Conservation (phyloP, 495 filamentous ascomycete genomes). For the Neurospora sp. region DNA sequence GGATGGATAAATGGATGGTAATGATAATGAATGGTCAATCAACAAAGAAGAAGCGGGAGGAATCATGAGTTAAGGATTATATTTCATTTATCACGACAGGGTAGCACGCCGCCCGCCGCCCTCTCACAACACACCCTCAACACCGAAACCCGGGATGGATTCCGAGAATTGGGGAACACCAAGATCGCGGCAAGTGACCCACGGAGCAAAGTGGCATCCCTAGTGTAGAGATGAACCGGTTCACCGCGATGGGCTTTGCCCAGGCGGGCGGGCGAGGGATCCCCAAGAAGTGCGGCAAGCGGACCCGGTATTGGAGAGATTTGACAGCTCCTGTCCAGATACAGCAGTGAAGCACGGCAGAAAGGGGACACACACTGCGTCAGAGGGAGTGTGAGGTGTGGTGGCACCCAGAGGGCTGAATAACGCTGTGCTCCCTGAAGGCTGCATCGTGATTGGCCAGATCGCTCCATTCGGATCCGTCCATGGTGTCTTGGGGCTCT, state of each 20-base stretch:
- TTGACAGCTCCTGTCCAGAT: background rate
- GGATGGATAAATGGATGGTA: background rate
- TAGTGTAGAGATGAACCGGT: background rate
- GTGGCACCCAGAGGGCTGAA: background rate
- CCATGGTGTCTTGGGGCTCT: background rate
- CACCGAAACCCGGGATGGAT: conserved; percentile 13
- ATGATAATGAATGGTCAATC: background rate
- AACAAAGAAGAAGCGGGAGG: background rate
- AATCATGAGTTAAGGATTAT: background rate
- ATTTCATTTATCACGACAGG: background rate
- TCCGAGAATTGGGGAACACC: conserved; percentile 9
- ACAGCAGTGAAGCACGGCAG: background rate
- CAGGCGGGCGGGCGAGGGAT: background rate
- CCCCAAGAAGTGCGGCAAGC: background rate
- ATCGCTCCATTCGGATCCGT: background rate
- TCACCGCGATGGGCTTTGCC: background rate
- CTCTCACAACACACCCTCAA: background rate
- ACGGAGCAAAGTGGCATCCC: background rate
- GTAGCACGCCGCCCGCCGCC: background rate
- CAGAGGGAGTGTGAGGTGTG: background rate
- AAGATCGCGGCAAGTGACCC: background rate
- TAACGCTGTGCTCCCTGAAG: background rate
- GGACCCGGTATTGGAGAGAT: background rate
- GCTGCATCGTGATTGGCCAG: background rate
- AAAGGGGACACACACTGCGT: background rate